Conservation (phyloP, 148 eudicot species). For the Nepenthes gracilis region DNA sequence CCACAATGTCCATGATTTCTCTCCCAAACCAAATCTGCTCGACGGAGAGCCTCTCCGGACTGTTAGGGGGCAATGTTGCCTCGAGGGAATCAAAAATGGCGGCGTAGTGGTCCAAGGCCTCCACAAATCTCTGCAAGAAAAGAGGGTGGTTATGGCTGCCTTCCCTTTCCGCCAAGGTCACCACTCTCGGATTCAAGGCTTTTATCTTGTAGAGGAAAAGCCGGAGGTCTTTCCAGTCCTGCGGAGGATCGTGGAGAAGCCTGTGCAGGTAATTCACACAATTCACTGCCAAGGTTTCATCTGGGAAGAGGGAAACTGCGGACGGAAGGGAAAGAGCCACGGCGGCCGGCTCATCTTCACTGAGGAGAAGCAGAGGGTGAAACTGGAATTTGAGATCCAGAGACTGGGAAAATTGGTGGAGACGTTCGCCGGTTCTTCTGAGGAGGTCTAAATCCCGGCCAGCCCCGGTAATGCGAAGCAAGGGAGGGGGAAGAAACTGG, state of each 20-base stretch:
- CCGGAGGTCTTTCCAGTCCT: conserved; percentile 14
- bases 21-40: conserved; percentile 71
- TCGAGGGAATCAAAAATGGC: conserved; percentile 71
- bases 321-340: conserved; percentile 1
- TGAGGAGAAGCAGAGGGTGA: conserved; percentile 28
- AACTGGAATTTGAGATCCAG: conserved; percentile 52
- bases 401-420: conserved; percentile 53
- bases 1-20: conserved; percentile 57
- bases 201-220: conserved; percentile 45
- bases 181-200: conserved; percentile 49
- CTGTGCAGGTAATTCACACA: conserved; percentile 70
- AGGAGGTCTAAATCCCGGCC: conserved; percentile 36
- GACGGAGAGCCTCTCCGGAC: conserved; percentile 55
- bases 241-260: conserved; percentile 29
- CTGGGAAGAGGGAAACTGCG: conserved; percentile 19
- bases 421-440: conserved; percentile 58
- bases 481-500: conserved; percentile 23
- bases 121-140: conserved; percentile 30
- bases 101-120: conserved; percentile 54
- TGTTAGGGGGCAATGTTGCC: conserved; percentile 77
- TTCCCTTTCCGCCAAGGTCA: conserved; percentile 67
- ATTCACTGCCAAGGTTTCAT: conserved; percentile 61
- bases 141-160: conserved; percentile 56
- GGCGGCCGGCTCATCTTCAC: conserved; percentile 17
- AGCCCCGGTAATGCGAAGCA: conserved; percentile 56